Evolutionary conservation across 441 rosid genomes (phyloP), one percentile per base, ranked within the genome.

Genomic region (Corymbia calophylla): DNA sequence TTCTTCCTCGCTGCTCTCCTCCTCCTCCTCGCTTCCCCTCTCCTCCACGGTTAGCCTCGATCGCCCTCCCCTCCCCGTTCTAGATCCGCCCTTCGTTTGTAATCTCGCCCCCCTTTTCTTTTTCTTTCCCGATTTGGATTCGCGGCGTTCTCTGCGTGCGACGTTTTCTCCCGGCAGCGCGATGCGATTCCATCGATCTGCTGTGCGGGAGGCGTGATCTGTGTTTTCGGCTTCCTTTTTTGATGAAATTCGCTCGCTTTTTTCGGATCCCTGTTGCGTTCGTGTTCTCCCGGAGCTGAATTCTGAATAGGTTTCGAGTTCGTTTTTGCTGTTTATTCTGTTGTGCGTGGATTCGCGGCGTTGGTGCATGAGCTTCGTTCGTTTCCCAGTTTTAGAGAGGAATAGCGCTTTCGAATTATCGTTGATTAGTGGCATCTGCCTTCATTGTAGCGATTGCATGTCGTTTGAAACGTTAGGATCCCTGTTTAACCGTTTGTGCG

Each of bases 1-100:
- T 93, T 97, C 92, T 90, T 98, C 94, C 93, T 96, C 88, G 96
- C 96, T 87, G 96, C 96, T 87, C 92, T 98, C 89, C 95, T 98
- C 92, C 64, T 86, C 87, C 94, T 98, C 93, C 94, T 98, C 35
- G 98, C 95, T 18, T 95, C 96, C 88, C 97, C 99, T 89, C 90
- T 98, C 87, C 94, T 96, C 87, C 98, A 95, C 93, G 99, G 98
- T 98, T 85, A 55, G 49, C 56, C 35, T 17, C 87, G 6, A 86
- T 19, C 44, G 68, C 90, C 39, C 62, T 86, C 51, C 3, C 1
- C 21, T 49, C 31, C 31, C 15, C 44, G 35, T 53, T 66, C 32
- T 89, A 88, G 81, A 85, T 86, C 88, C 18, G 87, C 49, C 66
- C 9, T 29, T 7, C 49, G 17, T 31, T 4, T 16, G 48, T 32